These are phyloP conservation scores for Cryphonectria naterciae DNA, from an alignment of 2,329 filamentous ascomycete species.

Conservation along the genomic window DNA sequence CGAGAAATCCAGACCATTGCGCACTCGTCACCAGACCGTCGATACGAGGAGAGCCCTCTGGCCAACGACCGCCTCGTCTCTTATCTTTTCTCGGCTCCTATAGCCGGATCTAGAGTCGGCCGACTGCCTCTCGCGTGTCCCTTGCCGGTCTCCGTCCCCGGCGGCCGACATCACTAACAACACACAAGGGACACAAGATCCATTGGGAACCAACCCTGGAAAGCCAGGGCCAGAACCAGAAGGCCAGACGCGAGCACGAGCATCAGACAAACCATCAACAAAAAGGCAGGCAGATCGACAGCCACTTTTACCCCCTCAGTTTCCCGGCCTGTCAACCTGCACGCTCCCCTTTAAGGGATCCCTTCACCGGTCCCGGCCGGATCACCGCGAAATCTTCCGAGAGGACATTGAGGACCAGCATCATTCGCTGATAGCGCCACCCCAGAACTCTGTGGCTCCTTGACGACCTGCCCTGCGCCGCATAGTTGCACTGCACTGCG, in stretches of 20 bases:
- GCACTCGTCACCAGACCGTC: slow-evolving; percentile 9
- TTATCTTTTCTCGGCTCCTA: slow-evolving; percentile 26
- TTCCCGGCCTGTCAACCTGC: slow-evolving; percentile 13
- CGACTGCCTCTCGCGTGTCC: slow-evolving; percentile 15
- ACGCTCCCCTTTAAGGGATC: neutral
- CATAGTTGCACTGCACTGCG: neutral
- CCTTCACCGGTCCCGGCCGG: slow-evolving; percentile 15
- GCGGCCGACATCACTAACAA: neutral
- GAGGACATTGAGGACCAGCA: neutral
- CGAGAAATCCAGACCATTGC: neutral
- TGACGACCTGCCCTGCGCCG: neutral
- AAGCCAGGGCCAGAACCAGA: neutral
- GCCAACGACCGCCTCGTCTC: slow-evolving; percentile 27
- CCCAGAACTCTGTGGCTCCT: neutral
- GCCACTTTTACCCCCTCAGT: neutral
- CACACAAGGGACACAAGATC: neutral
- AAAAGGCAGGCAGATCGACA: neutral
- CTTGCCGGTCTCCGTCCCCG: slow-evolving; percentile 3
- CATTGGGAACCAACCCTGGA: neutral
- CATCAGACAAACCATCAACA: neutral
- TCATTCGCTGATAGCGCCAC: slow-evolving; percentile 6
- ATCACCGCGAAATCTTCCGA: slow-evolving; percentile 15
- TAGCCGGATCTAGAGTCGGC: slow-evolving; percentile 23
- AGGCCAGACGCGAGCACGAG: neutral
- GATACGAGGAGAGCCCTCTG: neutral